Base-by-base conservation (phyloP, 2,329 filamentous ascomycete species). In the Colletotrichum tabaci region DNA sequence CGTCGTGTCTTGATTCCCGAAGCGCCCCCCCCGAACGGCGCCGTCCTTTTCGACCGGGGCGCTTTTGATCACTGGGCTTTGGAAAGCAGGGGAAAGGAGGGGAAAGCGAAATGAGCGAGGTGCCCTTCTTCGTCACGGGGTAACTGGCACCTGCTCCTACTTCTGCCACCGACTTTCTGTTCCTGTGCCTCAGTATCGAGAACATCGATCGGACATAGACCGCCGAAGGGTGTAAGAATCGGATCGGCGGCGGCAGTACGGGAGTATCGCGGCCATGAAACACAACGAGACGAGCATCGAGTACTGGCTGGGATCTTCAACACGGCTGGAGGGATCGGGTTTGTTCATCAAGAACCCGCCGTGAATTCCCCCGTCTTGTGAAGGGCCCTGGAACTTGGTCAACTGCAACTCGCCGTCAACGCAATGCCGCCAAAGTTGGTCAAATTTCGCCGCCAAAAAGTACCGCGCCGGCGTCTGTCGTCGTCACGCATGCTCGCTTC, bases 1-100 rank as follows among this genome's bases (percentile, higher is more conserved):
- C 63, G 53, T 26, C n/a, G 46, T 63, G 65, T 63, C 58, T 71
- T 53, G 57, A 61, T 58, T 26, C 23, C 46, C n/a, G n/a, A 71
- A 60, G 44, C 40, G n/a, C 58, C 50, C 64, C 64, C 26, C 26
- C 26, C 58, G 52, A 42, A 58, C 10, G 30, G n/a, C 53, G 21
- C 52, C 21, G n/a, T 38, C 42, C 58, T 50, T 46, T 21, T 61
- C 50, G 26, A 61, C 52, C 47, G 35, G 50, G 56, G 23, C 50
- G 30, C 23, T 21, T 21, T 12, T 26, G 49, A 44, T 46, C 21
- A 26, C 4, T 26, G 26, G n/a, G 44, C 12, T 15, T 49, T 10
- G 26, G 38, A 38, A 53, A 26, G 26, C 26, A 26, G 4, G 26
- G 26, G 3, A 26, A 26, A 26, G 23, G 23, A 26, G 23, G 23